Evolutionary conservation across 768 basidiomycete genomes (phyloP), one percentile per base, ranked within the genome.

Genomic region (Russula emetica): DNA sequence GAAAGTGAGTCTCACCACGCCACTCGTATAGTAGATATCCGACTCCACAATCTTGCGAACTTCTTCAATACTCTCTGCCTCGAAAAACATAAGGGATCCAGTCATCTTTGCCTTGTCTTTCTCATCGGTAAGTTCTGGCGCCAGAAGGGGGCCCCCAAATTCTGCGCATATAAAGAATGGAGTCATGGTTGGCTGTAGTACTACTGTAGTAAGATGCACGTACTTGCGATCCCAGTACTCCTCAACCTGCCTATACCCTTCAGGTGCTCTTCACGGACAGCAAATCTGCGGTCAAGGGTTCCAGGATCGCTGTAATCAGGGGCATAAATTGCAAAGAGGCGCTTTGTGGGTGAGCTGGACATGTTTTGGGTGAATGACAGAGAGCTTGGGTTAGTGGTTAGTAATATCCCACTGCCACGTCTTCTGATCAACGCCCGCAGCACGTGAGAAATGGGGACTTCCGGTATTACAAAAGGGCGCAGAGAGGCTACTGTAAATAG

Each of bases 291-390:
- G 20, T 66, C 64, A 38, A 74, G 66, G 13, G 63, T 69, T 6
- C 69, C 72, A 2, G 66, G 64, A 58, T 72, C 72, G 3, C 66
- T 69, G 45, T 69, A 72, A 68, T 76, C 76, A 0, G 76, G 76
- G 1, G 74, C 73, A 40, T 68, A 76, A 11, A 75, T 70, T 10
- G 74, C 47, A 61, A 71, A 76, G 38, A 56, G 61, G 40, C 64
- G 58, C 34, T 61, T 63, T 22, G 57, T 22, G n/a, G 61, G 24
- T 49, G 55, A 56, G 30, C 22, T 51, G 38, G 61, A 62, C 61
- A 62, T 56, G 22, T 5, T 40, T 14, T 38, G 36, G 55, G 22
- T 56, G 40, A 51, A 57, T 24, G 38, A 11, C 10, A 26, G 20
- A 49, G 24, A 34, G 11, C 1, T 49, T 22, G 44, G 1, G n/a